Percentiles rank a stretch among this genome's conserved stretches.
Conservation (phyloP, 192 early-diverging fungal species). For the Gonapodya sp. region DNA sequence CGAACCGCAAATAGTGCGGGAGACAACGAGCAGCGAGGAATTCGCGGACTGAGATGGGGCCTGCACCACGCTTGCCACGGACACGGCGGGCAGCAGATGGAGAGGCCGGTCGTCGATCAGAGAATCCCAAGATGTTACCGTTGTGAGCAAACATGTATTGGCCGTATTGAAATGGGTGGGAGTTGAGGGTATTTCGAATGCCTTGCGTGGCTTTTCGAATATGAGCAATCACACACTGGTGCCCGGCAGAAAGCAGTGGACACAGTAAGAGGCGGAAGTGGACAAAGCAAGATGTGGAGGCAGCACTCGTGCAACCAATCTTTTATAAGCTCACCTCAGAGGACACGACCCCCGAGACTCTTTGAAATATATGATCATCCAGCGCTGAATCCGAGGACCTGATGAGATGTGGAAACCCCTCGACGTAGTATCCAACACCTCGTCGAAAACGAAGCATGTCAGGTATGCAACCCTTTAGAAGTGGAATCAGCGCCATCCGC, state of each 20-base stretch:
- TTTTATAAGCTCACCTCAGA: neutral
- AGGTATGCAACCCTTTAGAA: no score
- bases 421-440: slow-evolving; percentile 6
- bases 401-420: slow-evolving; percentile 5
- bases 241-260: neutral
- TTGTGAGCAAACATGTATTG: slow-evolving; percentile 3
- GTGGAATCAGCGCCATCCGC: no score
- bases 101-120: neutral
- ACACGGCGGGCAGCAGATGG: neutral
- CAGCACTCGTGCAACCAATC: no score
- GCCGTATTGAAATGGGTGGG: slow-evolving; percentile 7
- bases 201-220: slow-evolving; percentile 7
- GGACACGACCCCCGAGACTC: slow-evolving; percentile 5
- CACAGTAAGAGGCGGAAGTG: no score
- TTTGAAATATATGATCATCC: neutral
- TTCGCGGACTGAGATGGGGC: neutral
- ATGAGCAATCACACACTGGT: neutral
- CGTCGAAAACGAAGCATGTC: no score
- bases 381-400: neutral
- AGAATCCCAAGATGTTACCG: neutral
- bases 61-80: neutral
- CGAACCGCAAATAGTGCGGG: neutral
- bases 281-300: no score
- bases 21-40: neutral
- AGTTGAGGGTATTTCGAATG: neutral